These are phyloP conservation scores for Pezicula rhizophila DNA, from an alignment of 2,329 filamentous ascomycete species.

Conservation along the genomic window DNA sequence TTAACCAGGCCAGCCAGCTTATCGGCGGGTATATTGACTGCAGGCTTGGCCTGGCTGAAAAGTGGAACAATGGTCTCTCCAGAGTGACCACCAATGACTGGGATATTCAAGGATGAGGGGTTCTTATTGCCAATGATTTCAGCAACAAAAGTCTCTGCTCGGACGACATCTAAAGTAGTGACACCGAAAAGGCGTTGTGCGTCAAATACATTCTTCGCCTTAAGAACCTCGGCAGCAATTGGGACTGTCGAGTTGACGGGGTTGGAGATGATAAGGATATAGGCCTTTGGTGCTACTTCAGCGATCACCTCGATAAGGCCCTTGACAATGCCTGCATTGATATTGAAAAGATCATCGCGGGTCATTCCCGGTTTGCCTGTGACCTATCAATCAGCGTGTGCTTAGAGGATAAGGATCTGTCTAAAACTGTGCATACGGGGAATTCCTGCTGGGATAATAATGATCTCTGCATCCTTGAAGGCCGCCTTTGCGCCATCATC, in stretches of 20 bases:
- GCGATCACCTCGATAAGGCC: slow-evolving; percentile 84
- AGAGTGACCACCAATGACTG: slow-evolving; percentile 94
- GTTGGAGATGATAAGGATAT: slow-evolving; percentile 96
- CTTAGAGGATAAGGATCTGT: not conserved
- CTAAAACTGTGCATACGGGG: slow-evolving; percentile 61
- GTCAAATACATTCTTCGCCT: slow-evolving; percentile 89
- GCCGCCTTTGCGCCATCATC: slow-evolving; percentile 81
- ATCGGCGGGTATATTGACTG: slow-evolving; percentile 75
- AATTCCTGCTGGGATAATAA: slow-evolving; percentile 96
- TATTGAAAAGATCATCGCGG: slow-evolving; percentile 99
- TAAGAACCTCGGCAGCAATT: slow-evolving; percentile 94
- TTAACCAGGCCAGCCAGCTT: slow-evolving; percentile 88
- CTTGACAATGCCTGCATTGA: slow-evolving; percentile 97
- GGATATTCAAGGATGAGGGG: slow-evolving; percentile 76
- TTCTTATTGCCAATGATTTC: slow-evolving; percentile 77
- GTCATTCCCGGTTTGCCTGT: slow-evolving; percentile 98
- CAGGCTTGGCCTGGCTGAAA: slow-evolving; percentile 83
- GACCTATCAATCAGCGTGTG: slow-evolving; percentile 11
- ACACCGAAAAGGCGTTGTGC: slow-evolving; percentile 95
- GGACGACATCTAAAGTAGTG: slow-evolving; percentile 96
- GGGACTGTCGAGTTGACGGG: slow-evolving; percentile 99
- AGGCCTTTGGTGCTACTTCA: slow-evolving; percentile 86
- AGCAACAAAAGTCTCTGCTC: slow-evolving; percentile 93
- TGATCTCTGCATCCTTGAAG: slow-evolving; percentile 88
- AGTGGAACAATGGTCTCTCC: slow-evolving; percentile 97